Base-by-base conservation (phyloP, 129 eudicot genomes). In the Lactuca sativa region DNA sequence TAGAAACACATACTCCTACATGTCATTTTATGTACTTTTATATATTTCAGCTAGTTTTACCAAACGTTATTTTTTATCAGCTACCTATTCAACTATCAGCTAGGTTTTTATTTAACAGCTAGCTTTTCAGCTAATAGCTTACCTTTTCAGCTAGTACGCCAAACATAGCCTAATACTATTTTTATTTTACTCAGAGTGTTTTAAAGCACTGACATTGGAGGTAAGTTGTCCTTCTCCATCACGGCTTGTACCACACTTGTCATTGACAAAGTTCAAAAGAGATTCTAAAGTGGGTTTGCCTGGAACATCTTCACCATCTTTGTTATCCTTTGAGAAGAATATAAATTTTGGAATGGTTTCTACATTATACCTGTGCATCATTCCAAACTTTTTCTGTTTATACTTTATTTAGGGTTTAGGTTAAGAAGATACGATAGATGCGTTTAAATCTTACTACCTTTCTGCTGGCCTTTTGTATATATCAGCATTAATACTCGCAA, bases 401-500 rank as follows among this genome's bases (percentile, higher is more conserved):
- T 51, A 4, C 31, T 31, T 4, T 7, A 40, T 43, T 21, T 7
- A 41, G 14, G 53, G 71, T 14, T 48, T 49, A 37, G 32, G 59
- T 40, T 40, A 18, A 21, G 47, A 31, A 49, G 53, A 66, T 10
- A n/a, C 21, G 13, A 1, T 37, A 60, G 4, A 55, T 30, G 40
- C 34, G 13, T 21, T 13, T 47, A 47, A 12, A 11, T 80, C 93
- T 76, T 54, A 86, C 97, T 54, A 88, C 97, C 82, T 86, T 74
- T 82, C 88, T 11, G 68, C 95, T 56, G 81, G 66, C 66, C 71
- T 82, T 78, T 74, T 92, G 82, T 82, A 44, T 30, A 74, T 77
- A 77, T 92, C 93, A 68, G 82, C 89, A 84, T 92, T 95, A 74
- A 92, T 57, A 74, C 74, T 92, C 11, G 96, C 97, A 81, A 92